Base-by-base conservation (phyloP, 2,329 filamentous ascomycete species). In the Fusarium sp. region DNA sequence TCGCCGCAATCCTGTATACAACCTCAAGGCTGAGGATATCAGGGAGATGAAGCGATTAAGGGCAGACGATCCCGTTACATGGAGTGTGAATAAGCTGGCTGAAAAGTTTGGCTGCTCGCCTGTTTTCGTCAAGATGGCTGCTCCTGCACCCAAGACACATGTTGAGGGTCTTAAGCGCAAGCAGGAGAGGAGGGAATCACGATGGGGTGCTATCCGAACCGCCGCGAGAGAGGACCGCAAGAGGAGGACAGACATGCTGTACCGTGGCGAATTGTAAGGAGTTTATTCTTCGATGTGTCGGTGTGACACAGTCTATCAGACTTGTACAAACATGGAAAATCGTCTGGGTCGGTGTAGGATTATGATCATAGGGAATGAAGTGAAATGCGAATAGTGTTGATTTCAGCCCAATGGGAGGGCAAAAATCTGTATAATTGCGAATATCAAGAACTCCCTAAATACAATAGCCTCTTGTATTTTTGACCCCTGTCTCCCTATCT, bases 31-130 rank as follows among this genome's bases (percentile, higher is more conserved):
- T 52, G 84, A 85, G 68, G 86, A 92, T 69, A 87, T 92, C 54
- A 84, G 84, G 54, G 89, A 91, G 84, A 92, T 91, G 79, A 87
- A 88, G 64, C 80, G 81, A 56, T 83, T 92, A 79, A 85, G 89
- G 57, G 79, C 77, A 30, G 79, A 83, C 47, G 87, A 92, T 76
- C 89, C 90, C 2, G 79, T 84, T 32, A 81, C 79, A 59, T 91
- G 90, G 89, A 89, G 84, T 69, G 87, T 90, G 49, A 78, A 78
- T 42, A 82, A 81, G 53, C 85, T 92, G 37, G 87, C 89, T 9
- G 79, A 81, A 60, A 87, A 87, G 78, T 92, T 87, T 79, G 80
- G 86, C 58, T 91, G 89, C 84, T 86, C 85, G 40, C 81, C 83
- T 23, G 78, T 87, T 50, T 91, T 92, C 75, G 84, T 92, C 66